Base-by-base conservation (phyloP, 148 eudicot genomes). In the Vaccinium darrowii region DNA sequence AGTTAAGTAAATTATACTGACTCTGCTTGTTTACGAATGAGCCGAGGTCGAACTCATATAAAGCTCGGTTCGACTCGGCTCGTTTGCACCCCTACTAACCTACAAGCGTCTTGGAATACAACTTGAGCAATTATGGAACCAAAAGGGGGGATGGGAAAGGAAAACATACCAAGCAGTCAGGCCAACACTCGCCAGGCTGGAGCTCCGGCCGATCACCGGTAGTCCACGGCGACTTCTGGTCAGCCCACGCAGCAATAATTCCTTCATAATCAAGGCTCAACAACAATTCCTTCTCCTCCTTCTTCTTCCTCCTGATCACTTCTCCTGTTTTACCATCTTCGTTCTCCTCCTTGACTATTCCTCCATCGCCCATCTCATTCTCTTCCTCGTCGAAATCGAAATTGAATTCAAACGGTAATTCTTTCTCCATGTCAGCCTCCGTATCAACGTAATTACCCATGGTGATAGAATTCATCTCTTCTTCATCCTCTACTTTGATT, bases 211-310 rank as follows among this genome's bases (percentile, higher is more conserved):
- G 92, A 43, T 91, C 90, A 2, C 98, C 98, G 76, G 84, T 85
- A 33, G 92, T 91, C 98, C 97, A 95, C 39, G 97, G 97, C 0
- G 92, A 89, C 76, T 87, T 89, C 39, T 90, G 86, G 63, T n/a
- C 86, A 52, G 85, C 91, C 98, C 98, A 95, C 9, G 98, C 92
- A 1, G 88, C 72, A 30, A 91, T 87, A 1, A 95, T 90, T 16
- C 91, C 94, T 30, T 91, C 91, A 76, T 91, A 93, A 87, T 95
- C 93, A 54, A 95, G 92, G 82, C 88, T 90, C 87, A 95, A 85
- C 27, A 86, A 76, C 6, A 87, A 13, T 65, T 10, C 72, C 30
- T 65, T 65, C 15, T 65, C 87, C 84, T 82, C 87, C 84, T 82
- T 91, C 89, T 88, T 91, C 53, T 69, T 88, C 8, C 33, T 69